Evolutionary conservation across 1,284 basidiomycete genomes (phyloP), one percentile per base, ranked within the genome.

Genomic region (Rhodotorula mucilaginosa): DNA sequence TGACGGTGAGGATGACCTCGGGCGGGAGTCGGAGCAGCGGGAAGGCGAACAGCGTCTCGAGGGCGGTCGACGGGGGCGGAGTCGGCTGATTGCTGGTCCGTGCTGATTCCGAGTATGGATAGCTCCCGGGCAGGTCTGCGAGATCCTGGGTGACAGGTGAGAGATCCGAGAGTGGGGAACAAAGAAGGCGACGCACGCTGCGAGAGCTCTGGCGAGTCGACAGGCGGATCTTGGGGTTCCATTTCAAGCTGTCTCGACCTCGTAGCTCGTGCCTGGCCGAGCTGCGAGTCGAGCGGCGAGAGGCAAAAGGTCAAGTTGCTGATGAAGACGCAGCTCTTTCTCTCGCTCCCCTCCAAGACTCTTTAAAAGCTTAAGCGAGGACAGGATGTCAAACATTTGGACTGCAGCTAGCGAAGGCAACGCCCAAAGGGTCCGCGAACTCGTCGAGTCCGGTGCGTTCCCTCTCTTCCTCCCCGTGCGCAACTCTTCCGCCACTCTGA

Each of bases 371-470:
- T 2, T 44, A 12, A 44, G 34, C 60, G 31, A 29, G 29, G 13
- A 15, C 16, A 48, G 16, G 7, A 72, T 73, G 74, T 34, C 66
- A 21, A 95, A 96, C 82, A 89, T 96, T 60, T 96, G 93, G 93
- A 86, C 94, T 44, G 93, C 93, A 39, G 91, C 93, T 2, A 89
- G 87, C 39, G 92, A 96, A 80, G 93, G 93, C 58, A 90, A 95
- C 76, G 74, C 87, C n/a, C 81, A 81, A 26, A 74, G 82, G 4
- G 84, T 85, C 58, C 78, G 80, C 74, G 81, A 82, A 63, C 67
- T 72, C 61, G 61, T 76, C 65, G 72, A 74, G 23, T 44, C 54
- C 18, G 73, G 73, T 64, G 15, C n/a, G 69, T 57, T 52, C 49
- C 18, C 34, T 29, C 29, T 19, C 31, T 57, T 47, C 26, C n/a